Base-by-base conservation (phyloP, 768 basidiomycete genomes). In the Boletus subcaerulescens region DNA sequence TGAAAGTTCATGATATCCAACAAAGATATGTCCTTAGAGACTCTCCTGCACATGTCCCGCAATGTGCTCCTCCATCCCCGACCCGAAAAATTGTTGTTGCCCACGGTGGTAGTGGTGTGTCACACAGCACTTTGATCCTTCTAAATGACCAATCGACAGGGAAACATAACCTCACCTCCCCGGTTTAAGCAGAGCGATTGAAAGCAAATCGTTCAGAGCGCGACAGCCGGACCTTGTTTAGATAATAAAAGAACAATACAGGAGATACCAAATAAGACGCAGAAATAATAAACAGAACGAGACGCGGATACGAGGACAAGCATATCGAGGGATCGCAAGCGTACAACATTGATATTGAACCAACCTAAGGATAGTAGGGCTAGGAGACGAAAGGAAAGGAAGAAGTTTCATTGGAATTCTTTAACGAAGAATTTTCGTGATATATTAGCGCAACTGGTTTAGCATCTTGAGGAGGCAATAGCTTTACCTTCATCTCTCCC, bases 251-350 rank as follows among this genome's bases (percentile, higher is more conserved):
- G 32, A 47, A 66, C 58, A 69, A 56, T 69, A 70, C 68, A 70
- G 31, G 52, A 56, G 56, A 64, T 60, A 65, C 63, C 57, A 51
- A 65, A 65, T 68, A 69, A 60, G 39, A 63, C 60, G 51, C 58
- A 56, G 56, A 59, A 58, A 59, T 60, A 62, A 69, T 66, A 60
- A 64, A 50, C 38, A 59, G 40, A 43, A 45, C 38, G 22, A 18
- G 57, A 45, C 51, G 45, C 22, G 48, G 44, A 32, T n/a, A 51
- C 53, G 64, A 24, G 56, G 52, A 53, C 49, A 32, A 61, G 64
- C 63, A 69, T 64, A 61, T 57, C 68, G 65, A 65, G 65, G 59
- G 61, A 61, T 68, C 64, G 60, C 68, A 50, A 48, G 51, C 49
- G 52, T 70, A 73, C 60, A 61, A 60, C 67, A 67, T 29, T 57